Percentiles rank a stretch among this genome's conserved stretches.
Conservation (phyloP, 306 rosid genomes). For the Begonia fuchsioides region DNA sequence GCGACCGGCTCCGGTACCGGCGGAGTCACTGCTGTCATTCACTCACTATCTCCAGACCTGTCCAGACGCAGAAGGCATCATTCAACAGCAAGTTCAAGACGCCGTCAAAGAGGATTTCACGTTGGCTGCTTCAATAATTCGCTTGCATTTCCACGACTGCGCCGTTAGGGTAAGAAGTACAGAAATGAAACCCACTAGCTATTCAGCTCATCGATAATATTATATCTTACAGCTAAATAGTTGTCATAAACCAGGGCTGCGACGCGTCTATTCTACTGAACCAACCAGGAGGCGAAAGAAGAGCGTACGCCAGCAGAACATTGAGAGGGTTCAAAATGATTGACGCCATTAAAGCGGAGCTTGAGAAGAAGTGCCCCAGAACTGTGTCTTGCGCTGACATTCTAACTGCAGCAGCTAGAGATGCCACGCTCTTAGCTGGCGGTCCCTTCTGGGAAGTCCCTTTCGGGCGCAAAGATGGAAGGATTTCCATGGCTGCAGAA, state of each 20-base stretch:
- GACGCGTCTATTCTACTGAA: conserved; percentile 61
- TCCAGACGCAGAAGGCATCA: conserved; percentile 44
- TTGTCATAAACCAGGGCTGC: conserved; percentile 30
- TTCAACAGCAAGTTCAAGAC: conserved; percentile 33
- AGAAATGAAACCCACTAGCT: background rate
- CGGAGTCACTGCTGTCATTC: too few relatives aligned
- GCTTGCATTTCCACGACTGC: conserved; percentile 78
- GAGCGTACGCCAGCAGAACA: conserved; percentile 49
- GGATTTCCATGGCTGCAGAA: conserved; percentile 46
- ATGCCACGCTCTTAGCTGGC: conserved; percentile 50
- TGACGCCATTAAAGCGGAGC: conserved; percentile 45
- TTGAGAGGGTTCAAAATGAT: conserved; percentile 50
- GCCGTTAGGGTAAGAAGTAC: conserved; percentile 44
- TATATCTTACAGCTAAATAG: background rate
- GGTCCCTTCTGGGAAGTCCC: conserved; percentile 58
- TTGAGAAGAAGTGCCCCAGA: conserved; percentile 52
- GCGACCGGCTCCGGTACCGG: too few relatives aligned
- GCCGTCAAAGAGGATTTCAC: conserved; percentile 45
- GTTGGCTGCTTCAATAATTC: conserved; percentile 54
- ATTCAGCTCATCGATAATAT: background rate
- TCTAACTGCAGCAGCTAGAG: conserved; percentile 58
- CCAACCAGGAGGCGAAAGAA: conserved; percentile 59
- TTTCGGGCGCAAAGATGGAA: conserved; percentile 74
- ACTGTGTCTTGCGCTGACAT: conserved; percentile 68
- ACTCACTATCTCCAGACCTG: conserved; percentile 33